These are phyloP conservation scores for Stagonosporopsis cucurbitacearum DNA, from an alignment of 2,329 filamentous ascomycete genomes.

Conservation along the genomic window DNA sequence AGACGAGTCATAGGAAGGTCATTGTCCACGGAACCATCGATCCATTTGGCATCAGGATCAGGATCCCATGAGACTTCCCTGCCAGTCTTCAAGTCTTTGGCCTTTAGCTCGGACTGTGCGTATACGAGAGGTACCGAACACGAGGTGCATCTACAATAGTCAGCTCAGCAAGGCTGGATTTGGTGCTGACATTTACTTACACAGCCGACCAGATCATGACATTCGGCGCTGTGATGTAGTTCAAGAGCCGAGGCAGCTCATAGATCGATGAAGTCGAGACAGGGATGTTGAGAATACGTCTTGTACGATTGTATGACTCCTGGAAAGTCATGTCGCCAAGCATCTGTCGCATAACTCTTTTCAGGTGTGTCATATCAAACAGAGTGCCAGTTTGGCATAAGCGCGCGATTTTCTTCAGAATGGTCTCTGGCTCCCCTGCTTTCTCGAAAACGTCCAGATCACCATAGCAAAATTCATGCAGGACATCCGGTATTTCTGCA, in stretches of 20 bases:
- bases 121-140: slow-evolving; percentile 92
- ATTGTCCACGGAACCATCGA: slow-evolving; percentile 94
- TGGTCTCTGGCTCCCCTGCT: slow-evolving; percentile 63
- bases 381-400: slow-evolving; percentile 82
- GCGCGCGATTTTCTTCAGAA: slow-evolving; percentile 72
- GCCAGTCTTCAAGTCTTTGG: slow-evolving; percentile 84
- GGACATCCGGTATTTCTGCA: slow-evolving; percentile 73
- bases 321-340: slow-evolving; percentile 93
- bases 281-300: slow-evolving; percentile 90
- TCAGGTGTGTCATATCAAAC: slow-evolving; percentile 83
- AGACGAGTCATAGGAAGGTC: slow-evolving; percentile 90
- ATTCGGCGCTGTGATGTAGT: slow-evolving; percentile 92
- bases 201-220: slow-evolving; percentile 97
- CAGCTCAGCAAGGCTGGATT: slow-evolving; percentile 7
- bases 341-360: slow-evolving; percentile 78
- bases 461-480: slow-evolving; percentile 77
- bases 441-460: slow-evolving; percentile 82
- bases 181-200: slow-evolving; percentile 47
- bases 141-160: slow-evolving; percentile 70
- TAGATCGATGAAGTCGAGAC: slow-evolving; percentile 88
- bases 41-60: slow-evolving; percentile 77
- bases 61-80: slow-evolving; percentile 84
- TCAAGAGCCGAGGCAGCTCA: slow-evolving; percentile 84
- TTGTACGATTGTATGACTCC: slow-evolving; percentile 93
- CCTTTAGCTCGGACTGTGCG: slow-evolving; percentile 75